Base-by-base conservation (phyloP, 768 basidiomycete species). In the Trametes meyenii region DNA sequence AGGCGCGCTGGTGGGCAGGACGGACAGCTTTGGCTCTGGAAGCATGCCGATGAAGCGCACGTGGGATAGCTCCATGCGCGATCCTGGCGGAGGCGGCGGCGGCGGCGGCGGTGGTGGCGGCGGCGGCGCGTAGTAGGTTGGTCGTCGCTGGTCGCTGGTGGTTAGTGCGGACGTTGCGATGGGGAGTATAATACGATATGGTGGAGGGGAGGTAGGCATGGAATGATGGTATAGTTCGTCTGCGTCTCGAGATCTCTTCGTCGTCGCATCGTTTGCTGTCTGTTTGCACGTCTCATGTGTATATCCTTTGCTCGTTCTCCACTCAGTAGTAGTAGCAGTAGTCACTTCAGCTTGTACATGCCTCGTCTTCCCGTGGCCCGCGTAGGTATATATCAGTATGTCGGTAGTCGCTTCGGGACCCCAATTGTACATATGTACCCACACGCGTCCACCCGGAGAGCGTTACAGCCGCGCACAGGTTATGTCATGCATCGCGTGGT, bases 1-100 rank as follows among this genome's bases (percentile, higher is more conserved):
- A 16, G 43, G 26, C 16, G 26, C n/a, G 13, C 16, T 19, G 36
- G 26, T 29, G 3, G 26, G 42, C 26, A 3, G 24, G 21, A 40
- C 42, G 4, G 23, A 12, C 19, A 36, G 46, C 26, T 38, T 40
- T 5, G 52, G 29, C 17, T 36, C 23, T 19, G 17, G 38, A 12
- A 29, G 39, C n/a, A 51, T 64, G 13, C 58, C 63, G 54, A 53
- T 50, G 50, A 64, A 64, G 46, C 58, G 63, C 2, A 5, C 50
- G 16, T 64, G 63, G 63, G 59, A 64, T 33, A 26, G 11, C 17
- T 13, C 51, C 14, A 10, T 60, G 23, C 62, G 56, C 16, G 62
- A 64, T 42, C 29, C 58, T 1, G 62, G 58, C n/a, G 56, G 61
- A 35, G 62, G 58, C 12, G 61, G 56, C n/a, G 46, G 59, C 29